Evolutionary conservation across 345 rosid genomes (phyloP).

Genomic region (Hibiscus syriacus): DNA sequence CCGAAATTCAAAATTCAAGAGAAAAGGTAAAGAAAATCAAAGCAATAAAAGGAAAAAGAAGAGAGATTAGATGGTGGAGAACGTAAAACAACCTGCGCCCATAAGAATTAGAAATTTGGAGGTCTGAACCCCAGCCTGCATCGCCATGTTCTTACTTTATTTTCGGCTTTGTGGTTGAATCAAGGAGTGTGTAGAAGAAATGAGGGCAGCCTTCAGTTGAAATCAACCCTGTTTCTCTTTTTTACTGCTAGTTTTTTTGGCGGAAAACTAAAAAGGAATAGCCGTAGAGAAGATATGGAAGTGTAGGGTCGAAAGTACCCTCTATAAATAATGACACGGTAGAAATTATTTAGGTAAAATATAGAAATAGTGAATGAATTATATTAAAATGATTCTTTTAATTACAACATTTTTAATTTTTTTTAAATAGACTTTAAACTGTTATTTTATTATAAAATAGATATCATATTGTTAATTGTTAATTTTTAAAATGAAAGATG

Average conservation of each 20-base stretch:
- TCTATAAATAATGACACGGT: too few relatives aligned
- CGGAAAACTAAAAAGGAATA: too few relatives aligned
- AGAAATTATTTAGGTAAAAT: too few relatives aligned
- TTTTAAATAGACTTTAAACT: too few relatives aligned
- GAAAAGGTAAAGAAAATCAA: background rate
- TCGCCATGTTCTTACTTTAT: conserved; percentile 42
- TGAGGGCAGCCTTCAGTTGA: background rate
- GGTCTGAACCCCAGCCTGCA: conserved; percentile 77
- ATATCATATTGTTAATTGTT: too few relatives aligned
- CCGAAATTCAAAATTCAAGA: background rate
- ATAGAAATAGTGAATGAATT: too few relatives aligned
- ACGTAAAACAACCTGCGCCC: conserved; percentile 59
- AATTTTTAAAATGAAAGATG: too few relatives aligned
- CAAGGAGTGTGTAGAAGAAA: background rate
- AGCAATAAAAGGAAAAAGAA: background rate
- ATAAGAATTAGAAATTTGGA: conserved; percentile 74
- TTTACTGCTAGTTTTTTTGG: background rate
- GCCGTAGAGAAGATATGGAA: background rate
- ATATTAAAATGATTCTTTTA: too few relatives aligned
- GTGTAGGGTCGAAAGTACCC: background rate
- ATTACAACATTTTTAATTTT: too few relatives aligned
- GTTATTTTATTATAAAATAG: too few relatives aligned
- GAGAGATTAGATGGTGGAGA: background rate
- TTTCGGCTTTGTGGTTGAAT: background rate
- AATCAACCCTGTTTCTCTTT: background rate